Base-by-base conservation (phyloP, 2,329 filamentous ascomycete species). In the Madurella fahalii region DNA sequence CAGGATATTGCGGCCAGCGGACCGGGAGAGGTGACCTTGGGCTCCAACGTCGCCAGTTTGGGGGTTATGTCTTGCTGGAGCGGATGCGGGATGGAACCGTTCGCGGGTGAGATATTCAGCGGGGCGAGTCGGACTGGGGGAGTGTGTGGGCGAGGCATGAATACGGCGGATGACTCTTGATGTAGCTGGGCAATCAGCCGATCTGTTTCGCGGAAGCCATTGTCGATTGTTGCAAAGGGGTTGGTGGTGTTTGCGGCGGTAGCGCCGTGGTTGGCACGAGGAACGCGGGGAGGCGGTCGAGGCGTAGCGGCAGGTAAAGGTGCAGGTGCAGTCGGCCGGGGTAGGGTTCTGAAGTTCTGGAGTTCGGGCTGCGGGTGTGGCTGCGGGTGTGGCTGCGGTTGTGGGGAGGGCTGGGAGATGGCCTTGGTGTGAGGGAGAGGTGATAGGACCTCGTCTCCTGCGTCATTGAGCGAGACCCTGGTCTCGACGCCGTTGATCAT, bases 401-500 rank as follows among this genome's bases (percentile, higher is more conserved):
- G 40, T 8, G n/a, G 32, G 17, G 34, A 30, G 1, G 53, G 54
- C 18, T 31, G 43, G 30, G 52, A 47, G 7, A 48, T 31, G 9
- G 55, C 53, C 3, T 44, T 30, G 0, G 57, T 50, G n/a, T 51
- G 48, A 17, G 48, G 54, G 3, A 55, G 47, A 8, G 46, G 15
- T 2, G 49, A 17, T 5, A 11, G 9, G 40, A 31, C 40, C 32
- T 40, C 47, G 16, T 50, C 41, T 11, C 18, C 60, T 9, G 51
- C 43, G 2, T 53, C 50, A 37, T 58, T 44, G 32, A 65, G 40
- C 2, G 58, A 43, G 31, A 64, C 57, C 2, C 46, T 57, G 5
- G 59, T 63, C 50, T 68, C 67, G 5, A 64, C 72, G 9, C 74
- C 75, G 20, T 73, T 67, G 50, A 77, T 72, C 60, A 67, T 71